phyloP scores from a whole-genome alignment of 257 asterid species.

The Lithospermum erythrorhizon region DNA sequence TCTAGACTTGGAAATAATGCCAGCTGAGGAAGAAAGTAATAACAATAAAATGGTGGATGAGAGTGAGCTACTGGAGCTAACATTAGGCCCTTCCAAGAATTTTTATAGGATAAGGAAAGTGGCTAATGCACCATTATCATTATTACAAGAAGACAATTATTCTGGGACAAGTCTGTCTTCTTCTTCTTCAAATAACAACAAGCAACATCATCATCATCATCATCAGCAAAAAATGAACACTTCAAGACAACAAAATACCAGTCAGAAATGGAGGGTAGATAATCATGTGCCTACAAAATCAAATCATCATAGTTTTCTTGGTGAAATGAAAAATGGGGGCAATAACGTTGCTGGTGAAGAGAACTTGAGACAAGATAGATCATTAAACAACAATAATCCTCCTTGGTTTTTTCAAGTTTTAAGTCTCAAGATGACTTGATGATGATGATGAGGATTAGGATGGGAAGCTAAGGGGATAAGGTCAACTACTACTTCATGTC shows the following conservation, averaged over 20 bases:
- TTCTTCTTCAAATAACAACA: slow-evolving; percentile 39
- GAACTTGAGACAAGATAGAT: slow-evolving; percentile 38
- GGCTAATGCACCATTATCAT: slow-evolving; percentile 11
- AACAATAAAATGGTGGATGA: slow-evolving; percentile 21
- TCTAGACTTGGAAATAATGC: slow-evolving; percentile 24
- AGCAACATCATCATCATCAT: slow-evolving; percentile 7
- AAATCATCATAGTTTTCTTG: slow-evolving; percentile 9
- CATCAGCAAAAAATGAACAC: slow-evolving; percentile 9
- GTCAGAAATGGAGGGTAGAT: slow-evolving; percentile 40
- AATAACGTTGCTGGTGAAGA: slow-evolving; percentile 16
- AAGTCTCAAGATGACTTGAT: slow-evolving; percentile 53
- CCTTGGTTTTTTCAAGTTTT: slow-evolving; percentile 81
- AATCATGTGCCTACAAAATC: slow-evolving; percentile 13
- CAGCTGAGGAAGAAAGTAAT: slow-evolving; percentile 17
- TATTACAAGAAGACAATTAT: slow-evolving; percentile 16
- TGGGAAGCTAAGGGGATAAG: too few relatives aligned
- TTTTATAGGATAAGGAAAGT: slow-evolving; percentile 26
- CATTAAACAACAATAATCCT: slow-evolving; percentile 27
- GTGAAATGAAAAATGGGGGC: slow-evolving; percentile 12
- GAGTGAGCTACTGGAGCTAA: slow-evolving; percentile 59
- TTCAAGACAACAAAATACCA: slow-evolving; percentile 14
- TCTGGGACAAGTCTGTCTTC: slow-evolving; percentile 55
- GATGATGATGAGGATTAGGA: not conserved
- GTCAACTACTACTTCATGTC: too few relatives aligned
- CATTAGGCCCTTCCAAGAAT: slow-evolving; percentile 51